phyloP scores from a whole-genome alignment of 805 yeast species.

The Kuraishia piskuri region DNA sequence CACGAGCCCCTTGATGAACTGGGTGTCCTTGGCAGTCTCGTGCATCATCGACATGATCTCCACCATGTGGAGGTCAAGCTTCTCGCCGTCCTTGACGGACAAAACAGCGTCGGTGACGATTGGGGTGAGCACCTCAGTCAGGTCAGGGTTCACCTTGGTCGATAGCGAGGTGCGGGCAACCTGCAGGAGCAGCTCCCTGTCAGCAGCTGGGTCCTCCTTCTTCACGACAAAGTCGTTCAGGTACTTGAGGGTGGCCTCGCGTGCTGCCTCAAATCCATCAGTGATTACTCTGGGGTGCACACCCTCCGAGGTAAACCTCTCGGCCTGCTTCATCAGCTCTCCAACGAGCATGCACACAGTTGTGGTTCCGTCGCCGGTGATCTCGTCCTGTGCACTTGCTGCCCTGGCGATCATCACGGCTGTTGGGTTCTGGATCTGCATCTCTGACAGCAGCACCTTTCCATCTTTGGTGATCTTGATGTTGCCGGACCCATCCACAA shows the following conservation, averaged over 20 bases:
- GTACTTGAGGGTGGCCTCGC: conserved; percentile 62
- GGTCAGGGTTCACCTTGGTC: conserved; percentile 74
- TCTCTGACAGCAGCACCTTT: conserved; percentile 83
- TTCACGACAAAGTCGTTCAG: conserved; percentile 58
- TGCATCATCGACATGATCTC: conserved; percentile 99
- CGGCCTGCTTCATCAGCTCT: conserved; percentile 89
- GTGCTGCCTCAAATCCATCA: conserved; percentile 91
- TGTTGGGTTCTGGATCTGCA: conserved; percentile 93
- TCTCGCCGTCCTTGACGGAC: conserved; percentile 48
- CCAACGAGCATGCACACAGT: conserved; percentile 93
- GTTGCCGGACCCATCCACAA: conserved; percentile 94
- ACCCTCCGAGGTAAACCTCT: conserved; percentile 85
- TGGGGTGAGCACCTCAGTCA: conserved; percentile 79
- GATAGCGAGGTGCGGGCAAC: conserved; percentile 86
- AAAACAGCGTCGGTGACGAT: conserved; percentile 95
- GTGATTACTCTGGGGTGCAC: conserved; percentile 91
- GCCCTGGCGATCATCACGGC: conserved; percentile 93
- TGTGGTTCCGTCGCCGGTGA: conserved; percentile 99
- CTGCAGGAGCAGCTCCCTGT: conserved; percentile 82
- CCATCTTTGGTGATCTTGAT: conserved; percentile 97
- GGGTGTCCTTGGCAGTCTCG: conserved; percentile 75
- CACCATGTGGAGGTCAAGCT: conserved; percentile 89
- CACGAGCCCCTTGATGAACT: conserved; percentile 80
- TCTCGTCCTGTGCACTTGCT: conserved; percentile 97
- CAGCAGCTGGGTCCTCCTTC: conserved; percentile 34